A percentile compares a stretch with the other conserved stretches of the same genome.
Conservation (phyloP, 2,329 filamentous ascomycete genomes). For the Boeremia lycopersici region DNA sequence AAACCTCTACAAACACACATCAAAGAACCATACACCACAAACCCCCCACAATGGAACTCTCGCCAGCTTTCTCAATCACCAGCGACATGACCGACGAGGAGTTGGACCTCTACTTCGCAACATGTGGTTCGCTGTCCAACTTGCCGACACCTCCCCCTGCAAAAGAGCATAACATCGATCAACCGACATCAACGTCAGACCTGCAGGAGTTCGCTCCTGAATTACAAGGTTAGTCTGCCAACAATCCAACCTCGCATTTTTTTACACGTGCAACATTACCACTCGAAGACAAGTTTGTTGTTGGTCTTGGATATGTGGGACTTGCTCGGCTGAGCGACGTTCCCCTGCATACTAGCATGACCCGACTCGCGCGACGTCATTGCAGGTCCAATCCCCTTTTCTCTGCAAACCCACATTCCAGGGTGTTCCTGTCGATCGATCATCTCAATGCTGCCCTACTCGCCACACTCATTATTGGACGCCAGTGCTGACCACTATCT, state of each 20-base stretch:
- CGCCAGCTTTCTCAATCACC: slow-evolving; percentile 33
- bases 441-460: slow-evolving; percentile 17
- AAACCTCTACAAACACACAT: neutral
- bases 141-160: slow-evolving; percentile 49
- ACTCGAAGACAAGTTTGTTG: slow-evolving; percentile 22
- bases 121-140: slow-evolving; percentile 47
- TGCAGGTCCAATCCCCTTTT: slow-evolving; percentile 15
- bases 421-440: slow-evolving; percentile 30
- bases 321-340: slow-evolving; percentile 21
- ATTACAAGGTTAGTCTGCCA: slow-evolving; percentile 39
- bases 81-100: slow-evolving; percentile 47
- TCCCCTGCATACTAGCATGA: slow-evolving; percentile 24
- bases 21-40: neutral
- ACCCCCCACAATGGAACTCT: slow-evolving; percentile 31
- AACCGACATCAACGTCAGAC: slow-evolving; percentile 10
- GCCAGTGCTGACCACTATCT: slow-evolving; percentile 27
- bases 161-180: slow-evolving; percentile 29
- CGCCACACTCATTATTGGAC: slow-evolving; percentile 19
- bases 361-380: slow-evolving; percentile 18
- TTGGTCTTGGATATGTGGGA: slow-evolving; percentile 19
- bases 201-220: slow-evolving; percentile 23
- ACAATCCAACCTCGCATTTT: slow-evolving; percentile 2
- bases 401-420: slow-evolving; percentile 15
- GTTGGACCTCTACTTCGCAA: slow-evolving; percentile 48
- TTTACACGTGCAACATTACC: slow-evolving; percentile 24